phyloP scores from a whole-genome alignment of 148 eudicot species.

The Dianthus caryophyllus region DNA sequence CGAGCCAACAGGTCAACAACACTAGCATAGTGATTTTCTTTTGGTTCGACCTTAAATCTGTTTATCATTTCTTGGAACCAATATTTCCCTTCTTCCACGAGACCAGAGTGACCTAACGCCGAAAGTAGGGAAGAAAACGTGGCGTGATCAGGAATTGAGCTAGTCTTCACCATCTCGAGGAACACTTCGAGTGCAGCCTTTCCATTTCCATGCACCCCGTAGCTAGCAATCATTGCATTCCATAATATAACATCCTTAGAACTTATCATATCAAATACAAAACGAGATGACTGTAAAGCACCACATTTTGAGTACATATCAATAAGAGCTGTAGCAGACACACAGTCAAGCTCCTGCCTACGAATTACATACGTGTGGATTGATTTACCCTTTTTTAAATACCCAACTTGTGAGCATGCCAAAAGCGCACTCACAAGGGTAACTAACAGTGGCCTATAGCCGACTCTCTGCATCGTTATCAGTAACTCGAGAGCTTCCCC shows the following conservation, averaged over 20 bases:
- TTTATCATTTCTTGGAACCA: constrained; percentile 61
- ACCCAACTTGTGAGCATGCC: constrained; percentile 65
- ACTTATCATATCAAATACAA: constrained; percentile 39
- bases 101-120: constrained; percentile 71
- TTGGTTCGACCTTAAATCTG: constrained; percentile 46
- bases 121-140: constrained; percentile 79
- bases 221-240: constrained; percentile 64
- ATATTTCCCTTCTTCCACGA: constrained; percentile 54
- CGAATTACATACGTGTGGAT: constrained; percentile 54
- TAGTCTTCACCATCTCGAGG: constrained; percentile 40
- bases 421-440: constrained; percentile 59
- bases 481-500: constrained; percentile 47
- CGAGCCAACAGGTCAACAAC: constrained; percentile 75
- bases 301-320: constrained; percentile 86
- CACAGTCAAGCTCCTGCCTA: constrained; percentile 37
- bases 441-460: constrained; percentile 46
- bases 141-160: constrained; percentile 50
- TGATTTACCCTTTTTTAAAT: constrained; percentile 42
- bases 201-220: constrained; percentile 71
- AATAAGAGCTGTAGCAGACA: constrained; percentile 51
- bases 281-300: constrained; percentile 40
- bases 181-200: constrained; percentile 57
- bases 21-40: constrained; percentile 63
- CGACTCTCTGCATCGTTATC: constrained; percentile 52
- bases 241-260: constrained; percentile 48